Evolutionary conservation across 2,329 filamentous ascomycete genomes (phyloP).

Genomic region (Nannizziopsis arthrosporioides): DNA sequence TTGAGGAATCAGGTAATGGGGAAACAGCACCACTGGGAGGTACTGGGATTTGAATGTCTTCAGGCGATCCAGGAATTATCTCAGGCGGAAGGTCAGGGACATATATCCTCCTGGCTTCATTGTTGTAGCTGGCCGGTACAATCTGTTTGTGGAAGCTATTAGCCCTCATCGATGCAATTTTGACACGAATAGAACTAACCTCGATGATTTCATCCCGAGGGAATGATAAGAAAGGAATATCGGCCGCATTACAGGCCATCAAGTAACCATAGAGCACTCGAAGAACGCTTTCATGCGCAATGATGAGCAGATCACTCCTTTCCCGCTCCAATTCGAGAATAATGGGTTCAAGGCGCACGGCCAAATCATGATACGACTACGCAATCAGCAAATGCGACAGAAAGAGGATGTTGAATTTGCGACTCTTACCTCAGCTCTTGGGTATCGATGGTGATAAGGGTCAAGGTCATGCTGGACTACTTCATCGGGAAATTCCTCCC

Average conservation of each 20-base stretch:
- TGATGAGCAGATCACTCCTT: slow-evolving; percentile 94
- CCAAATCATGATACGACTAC: slow-evolving; percentile 93
- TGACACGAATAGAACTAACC: slow-evolving; percentile 31
- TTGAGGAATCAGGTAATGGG: slow-evolving; percentile 32
- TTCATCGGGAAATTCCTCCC: slow-evolving; percentile 75
- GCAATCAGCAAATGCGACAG: not conserved
- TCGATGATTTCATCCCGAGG: slow-evolving; percentile 96
- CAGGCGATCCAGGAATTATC: slow-evolving; percentile 64
- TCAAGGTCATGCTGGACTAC: slow-evolving; percentile 85
- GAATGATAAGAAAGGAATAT: slow-evolving; percentile 86
- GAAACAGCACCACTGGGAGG: slow-evolving; percentile 45
- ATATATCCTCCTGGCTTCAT: slow-evolving; percentile 80
- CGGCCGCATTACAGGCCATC: slow-evolving; percentile 93
- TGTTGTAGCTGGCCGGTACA: slow-evolving; percentile 93
- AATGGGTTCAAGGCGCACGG: slow-evolving; percentile 93
- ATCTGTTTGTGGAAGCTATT: slow-evolving; percentile 42
- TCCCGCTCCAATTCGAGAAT: slow-evolving; percentile 95
- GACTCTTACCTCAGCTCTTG: slow-evolving; percentile 68
- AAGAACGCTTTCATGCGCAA: slow-evolving; percentile 94
- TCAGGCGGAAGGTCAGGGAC: slow-evolving; percentile 57
- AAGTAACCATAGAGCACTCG: slow-evolving; percentile 93
- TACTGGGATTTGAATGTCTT: slow-evolving; percentile 69
- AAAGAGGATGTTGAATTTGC: not conserved
- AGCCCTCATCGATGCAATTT: not conserved
- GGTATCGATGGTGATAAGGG: slow-evolving; percentile 94